phyloP scores from a whole-genome alignment of 192 early-diverging fungal genomes.

The Dimargaris cristalligena region DNA sequence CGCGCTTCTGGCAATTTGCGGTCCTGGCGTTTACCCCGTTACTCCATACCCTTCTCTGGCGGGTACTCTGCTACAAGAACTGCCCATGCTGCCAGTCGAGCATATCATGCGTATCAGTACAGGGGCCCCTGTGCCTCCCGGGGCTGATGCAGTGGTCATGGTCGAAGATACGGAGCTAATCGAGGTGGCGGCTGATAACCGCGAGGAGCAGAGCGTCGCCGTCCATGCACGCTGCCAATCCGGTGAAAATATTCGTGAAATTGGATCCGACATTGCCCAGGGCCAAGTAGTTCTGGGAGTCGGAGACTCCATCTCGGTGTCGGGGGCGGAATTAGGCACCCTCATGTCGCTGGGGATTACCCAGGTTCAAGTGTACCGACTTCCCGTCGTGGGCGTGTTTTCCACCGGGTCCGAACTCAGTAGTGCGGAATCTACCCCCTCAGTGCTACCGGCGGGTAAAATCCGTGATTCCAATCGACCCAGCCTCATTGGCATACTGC shows the following conservation, averaged over 20 bases:
- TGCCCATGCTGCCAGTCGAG: constrained; percentile 28
- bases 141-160: constrained; percentile 89
- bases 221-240: constrained; percentile 14
- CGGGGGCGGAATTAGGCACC: constrained; percentile 73
- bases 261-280: constrained; percentile 52
- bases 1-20: constrained; percentile 69
- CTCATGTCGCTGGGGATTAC: constrained; percentile 60
- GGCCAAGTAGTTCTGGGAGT: constrained; percentile 41
- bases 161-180: constrained; percentile 76
- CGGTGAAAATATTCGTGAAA: constrained; percentile 55
- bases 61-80: constrained; percentile 10
- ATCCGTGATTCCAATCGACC: constrained; percentile 81
- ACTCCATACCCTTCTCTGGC: constrained; percentile 40
- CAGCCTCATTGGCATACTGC: constrained; percentile 46
- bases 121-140: constrained; percentile 67
- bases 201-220: constrained; percentile 32
- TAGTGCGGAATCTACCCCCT: constrained; percentile 13
- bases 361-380: constrained; percentile 34
- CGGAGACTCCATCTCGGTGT: constrained; percentile 39
- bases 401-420: constrained; percentile 82
- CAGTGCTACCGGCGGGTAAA: constrained; percentile 30
- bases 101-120: constrained; percentile 68
- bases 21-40: constrained; percentile 63
- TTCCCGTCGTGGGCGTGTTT: constrained; percentile 60
- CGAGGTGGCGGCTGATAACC: constrained; percentile 31